A percentile compares a stretch with the other conserved stretches of the same genome.
Conservation (phyloP, 1,284 basidiomycete species). For the Pterula multifida region DNA sequence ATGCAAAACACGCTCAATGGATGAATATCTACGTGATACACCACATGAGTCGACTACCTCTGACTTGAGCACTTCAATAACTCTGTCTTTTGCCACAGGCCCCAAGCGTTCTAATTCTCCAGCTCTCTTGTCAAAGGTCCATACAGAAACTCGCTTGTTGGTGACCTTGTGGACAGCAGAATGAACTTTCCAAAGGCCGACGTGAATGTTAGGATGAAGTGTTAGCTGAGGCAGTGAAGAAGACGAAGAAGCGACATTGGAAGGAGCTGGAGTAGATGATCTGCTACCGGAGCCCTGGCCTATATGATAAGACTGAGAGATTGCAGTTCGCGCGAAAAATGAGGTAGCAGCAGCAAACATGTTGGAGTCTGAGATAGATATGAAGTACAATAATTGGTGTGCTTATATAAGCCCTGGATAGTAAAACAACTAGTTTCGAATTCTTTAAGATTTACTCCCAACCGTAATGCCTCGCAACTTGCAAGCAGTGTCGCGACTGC, state of each 20-base stretch:
- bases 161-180: slow-evolving; percentile 80
- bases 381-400: too few species aligned
- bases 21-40: slow-evolving; percentile 5
- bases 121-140: slow-evolving; percentile 78
- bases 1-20: slow-evolving; percentile 7
- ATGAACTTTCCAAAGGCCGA: slow-evolving; percentile 85
- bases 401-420: too few species aligned
- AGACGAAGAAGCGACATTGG: slow-evolving; percentile 27
- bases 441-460: background rate
- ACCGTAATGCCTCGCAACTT: slow-evolving; percentile 1
- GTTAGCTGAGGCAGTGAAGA: slow-evolving; percentile 24
- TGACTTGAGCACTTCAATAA: slow-evolving; percentile 74
- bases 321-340: slow-evolving; percentile 79
- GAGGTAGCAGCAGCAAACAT: slow-evolving; percentile 88
- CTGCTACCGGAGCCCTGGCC: slow-evolving; percentile 38
- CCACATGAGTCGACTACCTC: slow-evolving; percentile 43
- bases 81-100: slow-evolving; percentile 52
- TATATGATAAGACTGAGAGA: slow-evolving; percentile 76
- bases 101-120: slow-evolving; percentile 63
- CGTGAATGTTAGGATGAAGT: slow-evolving; percentile 43
- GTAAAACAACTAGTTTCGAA: too few species aligned
- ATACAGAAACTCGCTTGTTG: slow-evolving; percentile 78
- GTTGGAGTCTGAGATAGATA: too few species aligned
- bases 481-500: slow-evolving; percentile 15
- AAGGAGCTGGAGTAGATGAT: slow-evolving; percentile 49